These are phyloP conservation scores for Sclerotinia nivalis DNA, from an alignment of 2,329 filamentous ascomycete species.

Conservation along the genomic window DNA sequence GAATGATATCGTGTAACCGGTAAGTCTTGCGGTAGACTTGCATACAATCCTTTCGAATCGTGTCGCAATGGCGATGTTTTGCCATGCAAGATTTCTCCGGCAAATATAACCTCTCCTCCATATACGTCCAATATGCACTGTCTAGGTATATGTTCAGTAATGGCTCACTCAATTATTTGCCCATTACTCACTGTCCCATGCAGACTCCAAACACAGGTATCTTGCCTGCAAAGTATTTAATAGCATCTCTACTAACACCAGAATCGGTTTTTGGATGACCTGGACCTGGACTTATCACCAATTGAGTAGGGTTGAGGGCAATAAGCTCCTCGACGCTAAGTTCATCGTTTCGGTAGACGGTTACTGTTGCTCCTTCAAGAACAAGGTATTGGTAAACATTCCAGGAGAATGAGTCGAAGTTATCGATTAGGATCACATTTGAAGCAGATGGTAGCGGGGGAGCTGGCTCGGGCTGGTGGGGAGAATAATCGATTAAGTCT, in stretches of 20 bases:
- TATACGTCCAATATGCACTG: conserved; percentile 97
- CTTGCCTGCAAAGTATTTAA: conserved; percentile 88
- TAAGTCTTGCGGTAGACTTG: conserved; percentile 73
- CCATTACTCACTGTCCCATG: conserved; percentile 79
- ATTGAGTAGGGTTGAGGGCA: conserved; percentile 81
- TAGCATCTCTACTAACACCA: conserved; percentile 89
- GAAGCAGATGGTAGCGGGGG: conserved; percentile 74
- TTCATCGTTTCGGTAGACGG: conserved; percentile 90
- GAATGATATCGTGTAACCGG: conserved; percentile 96
- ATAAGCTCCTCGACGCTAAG: conserved; percentile 83
- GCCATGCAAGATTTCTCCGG: conserved; percentile 94
- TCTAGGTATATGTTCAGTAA: conserved; percentile 44
- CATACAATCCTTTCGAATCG: conserved; percentile 89
- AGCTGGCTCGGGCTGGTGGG: conserved; percentile 75
- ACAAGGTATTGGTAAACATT: conserved; percentile 98
- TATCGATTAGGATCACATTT: conserved; percentile 95
- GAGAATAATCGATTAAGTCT: conserved; percentile 76
- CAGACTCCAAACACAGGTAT: conserved; percentile 96
- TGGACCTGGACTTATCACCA: conserved; percentile 93
- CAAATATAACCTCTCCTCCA: conserved; percentile 86
- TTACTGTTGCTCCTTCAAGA: conserved; percentile 89
- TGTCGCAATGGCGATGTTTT: conserved; percentile 92
- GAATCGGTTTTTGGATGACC: conserved; percentile 91
- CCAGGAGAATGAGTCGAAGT: conserved; percentile 99
- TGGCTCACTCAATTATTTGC: not conserved